These are phyloP conservation scores for Jaltomata sinuosa DNA, from an alignment of 257 asterid genomes.

Conservation along the genomic window DNA sequence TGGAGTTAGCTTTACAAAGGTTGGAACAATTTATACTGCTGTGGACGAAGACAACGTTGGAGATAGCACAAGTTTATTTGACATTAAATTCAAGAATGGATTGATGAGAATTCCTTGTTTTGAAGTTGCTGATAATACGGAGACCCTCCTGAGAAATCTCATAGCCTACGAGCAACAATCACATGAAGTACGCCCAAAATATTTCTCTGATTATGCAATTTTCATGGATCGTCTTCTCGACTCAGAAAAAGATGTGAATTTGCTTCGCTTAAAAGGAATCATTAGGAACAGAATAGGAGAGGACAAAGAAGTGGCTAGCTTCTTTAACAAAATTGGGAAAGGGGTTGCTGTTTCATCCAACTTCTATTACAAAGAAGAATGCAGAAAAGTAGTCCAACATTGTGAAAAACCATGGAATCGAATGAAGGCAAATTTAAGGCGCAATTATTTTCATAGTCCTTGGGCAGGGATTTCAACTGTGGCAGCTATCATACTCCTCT, in stretches of 20 bases:
- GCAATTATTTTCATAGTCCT: constrained; percentile 13
- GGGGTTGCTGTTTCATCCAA: neutral
- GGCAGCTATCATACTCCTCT: constrained; percentile 14
- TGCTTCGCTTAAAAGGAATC: constrained; percentile 1
- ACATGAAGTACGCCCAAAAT: neutral
- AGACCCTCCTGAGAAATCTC: constrained; percentile 3
- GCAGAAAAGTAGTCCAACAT: neutral
- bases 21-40: neutral
- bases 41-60: too few relatives aligned
- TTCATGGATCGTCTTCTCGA: constrained; percentile 13
- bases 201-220: constrained; percentile 1
- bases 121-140: neutral
- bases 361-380: neutral
- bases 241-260: neutral
- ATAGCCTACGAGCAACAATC: constrained; percentile 14
- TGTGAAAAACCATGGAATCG: neutral
- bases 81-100: neutral
- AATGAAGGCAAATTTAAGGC: constrained; percentile 12
- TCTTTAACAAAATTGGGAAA: constrained; percentile 6
- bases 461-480: constrained; percentile 20
- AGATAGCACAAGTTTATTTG: neutral
- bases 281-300: neutral
- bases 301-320: neutral
- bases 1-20: neutral
- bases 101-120: neutral